These are phyloP conservation scores for Arthrocladium fulminans DNA, from an alignment of 2,329 filamentous ascomycete genomes.

Conservation along the genomic window DNA sequence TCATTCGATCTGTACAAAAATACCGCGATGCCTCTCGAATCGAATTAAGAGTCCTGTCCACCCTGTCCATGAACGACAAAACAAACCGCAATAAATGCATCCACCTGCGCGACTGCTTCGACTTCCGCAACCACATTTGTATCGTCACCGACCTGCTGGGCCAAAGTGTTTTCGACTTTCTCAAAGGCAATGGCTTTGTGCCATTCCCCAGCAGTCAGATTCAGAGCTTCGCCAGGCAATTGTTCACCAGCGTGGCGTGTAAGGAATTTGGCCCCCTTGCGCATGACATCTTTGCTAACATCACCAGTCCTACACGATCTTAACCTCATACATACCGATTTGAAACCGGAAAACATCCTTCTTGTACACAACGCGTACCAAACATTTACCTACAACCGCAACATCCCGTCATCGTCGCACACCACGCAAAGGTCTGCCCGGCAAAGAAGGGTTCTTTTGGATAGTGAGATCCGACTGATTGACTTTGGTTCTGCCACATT, in stretches of 20 bases:
- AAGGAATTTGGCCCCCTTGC: constrained; percentile 36
- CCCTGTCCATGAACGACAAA: constrained; percentile 80
- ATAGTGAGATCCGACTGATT: constrained; percentile 58
- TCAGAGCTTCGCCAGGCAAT: constrained; percentile 87
- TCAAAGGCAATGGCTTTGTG: constrained; percentile 90
- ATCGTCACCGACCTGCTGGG: constrained; percentile 69
- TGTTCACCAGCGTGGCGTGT: constrained; percentile 98
- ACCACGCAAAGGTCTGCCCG: constrained; percentile 49
- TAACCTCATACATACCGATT: constrained; percentile 80
- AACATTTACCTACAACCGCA: constrained; percentile 60
- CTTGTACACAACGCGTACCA: constrained; percentile 57
- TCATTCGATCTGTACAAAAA: constrained; percentile 96
- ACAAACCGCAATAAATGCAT: constrained; percentile 94
- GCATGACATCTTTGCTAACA: constrained; percentile 23
- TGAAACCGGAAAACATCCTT: constrained; percentile 57
- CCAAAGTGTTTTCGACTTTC: constrained; percentile 95
- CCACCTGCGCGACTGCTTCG: constrained; percentile 91
- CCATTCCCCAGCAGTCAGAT: constrained; percentile 98
- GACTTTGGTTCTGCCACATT: constrained; percentile 62
- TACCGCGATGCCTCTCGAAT: constrained; percentile 95
- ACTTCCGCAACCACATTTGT: constrained; percentile 95
- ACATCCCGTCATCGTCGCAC: constrained; percentile 56
- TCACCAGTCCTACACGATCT: constrained; percentile 79
- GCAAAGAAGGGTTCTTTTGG: constrained; percentile 54
- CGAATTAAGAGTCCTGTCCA: constrained; percentile 84